Evolutionary conservation across 768 basidiomycete species (phyloP), one percentile per base, ranked within the genome.

Genomic region (Psilocybe sp.): DNA sequence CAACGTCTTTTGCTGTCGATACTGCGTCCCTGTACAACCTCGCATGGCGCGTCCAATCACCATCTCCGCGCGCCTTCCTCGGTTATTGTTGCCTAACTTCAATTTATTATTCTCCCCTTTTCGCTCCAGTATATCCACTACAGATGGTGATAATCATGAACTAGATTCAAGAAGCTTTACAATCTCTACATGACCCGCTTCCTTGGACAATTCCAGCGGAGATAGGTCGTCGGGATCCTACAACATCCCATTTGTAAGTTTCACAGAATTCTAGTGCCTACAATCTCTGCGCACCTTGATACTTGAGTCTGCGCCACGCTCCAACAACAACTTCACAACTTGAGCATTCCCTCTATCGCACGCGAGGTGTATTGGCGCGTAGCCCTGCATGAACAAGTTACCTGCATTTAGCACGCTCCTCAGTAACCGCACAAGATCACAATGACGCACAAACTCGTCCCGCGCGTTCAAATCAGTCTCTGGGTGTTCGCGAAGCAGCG

Each of bases 341-440:
- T 73, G 70, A 6, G 71, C 47, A 58, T 83, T 76, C 1, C 94
- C 94, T 60, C 93, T 74, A 65, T 97, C 94, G 20, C 85, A 81
- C 4, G 94, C 93, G 0, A 95, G 74, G 59, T 97, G 94, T 15
- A 97, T 68, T 7, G 93, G 78, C 0, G 92, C 90, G 64, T 92
- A 93, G 33, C 91, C 93, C 94, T 97, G 59, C 15, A 53, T 16
- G 19, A 39, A n/a, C n/a, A n/a, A n/a, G n/a, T n/a, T n/a, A n/a
- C n/a, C n/a, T 34, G 15, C 13, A 28, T 28, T 16, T 16, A 46
- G 35, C 13, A 23, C 43, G 34, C 19, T 34, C 23, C 46, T 50
- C 51, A 46, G 7, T 20, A 37, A 20, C 39, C n/a, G 23, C 14
- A 40, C 14, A 40, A 13, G 53, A n/a, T 14, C 16, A 9, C 9